phyloP scores from a whole-genome alignment of 495 filamentous ascomycete species.

The Penicillium steckii region DNA sequence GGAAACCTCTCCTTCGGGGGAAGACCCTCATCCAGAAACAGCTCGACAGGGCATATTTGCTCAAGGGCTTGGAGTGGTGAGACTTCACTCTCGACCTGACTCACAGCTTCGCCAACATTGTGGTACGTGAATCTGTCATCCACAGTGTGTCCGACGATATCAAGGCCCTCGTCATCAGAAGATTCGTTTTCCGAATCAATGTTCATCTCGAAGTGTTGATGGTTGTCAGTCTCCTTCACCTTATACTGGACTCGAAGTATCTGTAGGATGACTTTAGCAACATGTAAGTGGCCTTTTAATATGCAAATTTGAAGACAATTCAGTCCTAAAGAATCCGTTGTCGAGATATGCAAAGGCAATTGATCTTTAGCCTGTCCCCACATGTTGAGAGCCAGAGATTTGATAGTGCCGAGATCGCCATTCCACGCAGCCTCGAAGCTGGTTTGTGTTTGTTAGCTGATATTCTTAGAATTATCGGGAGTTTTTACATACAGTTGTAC shows the following conservation, averaged over 20 bases:
- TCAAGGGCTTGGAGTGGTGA: conserved; percentile 48
- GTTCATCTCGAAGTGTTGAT: conserved; percentile 49
- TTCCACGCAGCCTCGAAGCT: conserved; percentile 69
- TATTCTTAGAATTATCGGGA: neutral
- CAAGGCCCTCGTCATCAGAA: conserved; percentile 35
- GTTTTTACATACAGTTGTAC: conserved; percentile 41
- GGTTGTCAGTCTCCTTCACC: conserved; percentile 35
- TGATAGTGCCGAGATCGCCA: conserved; percentile 58
- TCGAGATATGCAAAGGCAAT: conserved; percentile 60
- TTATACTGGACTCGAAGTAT: conserved; percentile 67
- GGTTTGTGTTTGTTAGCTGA: too few species aligned
- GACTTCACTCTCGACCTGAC: conserved; percentile 58
- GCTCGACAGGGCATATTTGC: conserved; percentile 25
- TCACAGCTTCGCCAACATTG: conserved; percentile 62
- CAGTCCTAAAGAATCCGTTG: conserved; percentile 42
- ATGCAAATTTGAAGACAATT: conserved; percentile 66
- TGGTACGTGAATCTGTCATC: conserved; percentile 68
- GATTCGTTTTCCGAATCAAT: conserved; percentile 29
- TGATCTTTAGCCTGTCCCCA: conserved; percentile 42
- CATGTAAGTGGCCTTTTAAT: conserved; percentile 55
- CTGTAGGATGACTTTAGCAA: conserved; percentile 62
- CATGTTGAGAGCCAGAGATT: conserved; percentile 44
- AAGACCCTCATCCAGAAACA: conserved; percentile 29
- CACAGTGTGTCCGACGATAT: conserved; percentile 46
- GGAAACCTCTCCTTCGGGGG: neutral